Evolutionary conservation across 75 land plant species (phyloP), one percentile per base, ranked within the genome.

Genomic region (Picea glauca): DNA sequence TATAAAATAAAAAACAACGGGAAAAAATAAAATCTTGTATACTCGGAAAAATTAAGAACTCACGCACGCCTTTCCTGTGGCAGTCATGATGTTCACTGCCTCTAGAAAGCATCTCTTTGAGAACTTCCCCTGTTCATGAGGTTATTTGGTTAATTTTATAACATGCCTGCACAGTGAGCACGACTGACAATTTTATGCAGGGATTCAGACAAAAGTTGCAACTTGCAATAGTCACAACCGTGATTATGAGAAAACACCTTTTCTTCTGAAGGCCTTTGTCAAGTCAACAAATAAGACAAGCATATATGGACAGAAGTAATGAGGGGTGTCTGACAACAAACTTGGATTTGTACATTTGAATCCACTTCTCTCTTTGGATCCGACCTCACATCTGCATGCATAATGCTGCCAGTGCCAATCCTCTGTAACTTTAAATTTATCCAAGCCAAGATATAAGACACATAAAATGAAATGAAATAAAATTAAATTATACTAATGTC

Each of bases 11-110:
- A 33, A 2, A 68, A 18, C 8, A 20, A 30, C 4, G 35, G 54
- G 40, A 9, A 68, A 21, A 68, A 68, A 20, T 9, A 15, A 75
- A 20, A 46, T 50, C 15, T 56, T 30, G 38, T 46, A 56, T 31
- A 21, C 80, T 79, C 5, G 3, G 8, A 38, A 17, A 78, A 23
- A 78, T 26, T 33, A 31, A 58, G 31, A 56, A 18, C 20, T 8
- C 17, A 21, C 4, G 18, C 72, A 58, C 57, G 91, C 98, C 84
- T 96, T 92, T 82, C 99, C 98, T 64, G 95, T 94, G 35, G 95
- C 99, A 73, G 91, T 84, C 13, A 94, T 86, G 9, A 91, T 85
- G 65, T 86, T 89, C 20, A 91, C 87, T 58, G 9, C 98, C 94
- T 57, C 85, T 81, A 58, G 86, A 88, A 15, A 85, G 46, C 11